A percentile compares a stretch with the other conserved stretches of the same genome.
Evolutionary conservation across 805 yeast genomes (phyloP).

Genomic region (Lipomyces yamanashiensis): DNA sequence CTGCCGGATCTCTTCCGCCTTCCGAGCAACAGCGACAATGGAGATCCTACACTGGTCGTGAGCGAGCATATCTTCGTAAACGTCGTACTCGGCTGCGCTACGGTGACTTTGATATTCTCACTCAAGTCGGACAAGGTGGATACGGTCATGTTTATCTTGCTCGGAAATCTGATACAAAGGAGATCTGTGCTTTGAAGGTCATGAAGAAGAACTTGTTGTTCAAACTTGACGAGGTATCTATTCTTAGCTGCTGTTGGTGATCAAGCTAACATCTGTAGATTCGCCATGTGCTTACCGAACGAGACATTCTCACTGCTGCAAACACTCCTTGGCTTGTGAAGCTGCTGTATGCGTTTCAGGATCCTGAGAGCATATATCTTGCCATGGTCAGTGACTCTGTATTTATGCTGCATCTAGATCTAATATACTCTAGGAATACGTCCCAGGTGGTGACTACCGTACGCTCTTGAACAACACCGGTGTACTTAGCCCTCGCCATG

Average conservation of each 20-base stretch:
- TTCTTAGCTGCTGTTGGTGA: neutral
- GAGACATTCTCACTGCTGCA: constrained; percentile 95
- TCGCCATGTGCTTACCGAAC: constrained; percentile 91
- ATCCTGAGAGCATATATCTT: constrained; percentile 80
- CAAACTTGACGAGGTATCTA: constrained; percentile 71
- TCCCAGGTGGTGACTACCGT: constrained; percentile 99
- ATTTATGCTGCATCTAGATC: neutral
- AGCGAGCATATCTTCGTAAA: constrained; percentile 80
- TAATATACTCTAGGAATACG: constrained; percentile 62
- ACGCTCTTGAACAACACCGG: constrained; percentile 93
- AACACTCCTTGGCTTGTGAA: constrained; percentile 96
- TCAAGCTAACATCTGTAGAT: constrained; percentile 48
- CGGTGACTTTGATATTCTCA: constrained; percentile 92
- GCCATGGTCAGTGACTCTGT: constrained; percentile 65
- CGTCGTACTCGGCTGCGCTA: constrained; percentile 90
- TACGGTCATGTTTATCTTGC: constrained; percentile 99
- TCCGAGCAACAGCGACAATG: constrained; percentile 62
- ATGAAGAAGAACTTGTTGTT: constrained; percentile 83
- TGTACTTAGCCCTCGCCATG: constrained; percentile 89
- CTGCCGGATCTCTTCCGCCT: constrained; percentile 45
- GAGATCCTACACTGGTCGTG: constrained; percentile 81
- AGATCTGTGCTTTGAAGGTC: constrained; percentile 92
- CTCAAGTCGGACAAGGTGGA: constrained; percentile 99
- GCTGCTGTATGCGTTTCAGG: constrained; percentile 93
- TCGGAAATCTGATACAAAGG: constrained; percentile 89